phyloP scores from a whole-genome alignment of 1,284 basidiomycete species.

The Apiotrichum brassicae region DNA sequence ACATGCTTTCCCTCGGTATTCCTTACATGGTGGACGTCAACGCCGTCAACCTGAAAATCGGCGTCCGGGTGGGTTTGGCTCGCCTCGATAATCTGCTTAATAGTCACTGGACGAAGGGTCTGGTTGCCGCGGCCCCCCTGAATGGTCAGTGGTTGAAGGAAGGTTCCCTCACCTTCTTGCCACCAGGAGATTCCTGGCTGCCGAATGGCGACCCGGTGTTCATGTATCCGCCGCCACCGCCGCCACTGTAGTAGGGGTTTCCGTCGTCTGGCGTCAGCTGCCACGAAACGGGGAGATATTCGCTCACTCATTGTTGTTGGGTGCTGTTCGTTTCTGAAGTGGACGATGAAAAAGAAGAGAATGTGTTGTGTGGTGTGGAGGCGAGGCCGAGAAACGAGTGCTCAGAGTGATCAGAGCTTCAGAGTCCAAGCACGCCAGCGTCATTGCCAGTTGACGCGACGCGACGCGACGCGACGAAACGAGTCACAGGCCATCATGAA shows the following conservation, averaged over 20 bases:
- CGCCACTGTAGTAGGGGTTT: constrained; percentile 42
- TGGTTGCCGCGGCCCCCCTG: constrained; percentile 48
- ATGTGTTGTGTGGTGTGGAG: no score
- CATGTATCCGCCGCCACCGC: constrained; percentile 29
- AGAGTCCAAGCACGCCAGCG: no score
- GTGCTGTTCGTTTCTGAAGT: not conserved
- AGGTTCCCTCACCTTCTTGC: constrained; percentile 26
- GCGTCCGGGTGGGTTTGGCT: constrained; percentile 79
- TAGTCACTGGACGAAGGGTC: constrained; percentile 76
- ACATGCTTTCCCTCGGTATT: not conserved
- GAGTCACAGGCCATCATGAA: no score
- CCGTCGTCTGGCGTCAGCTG: constrained; percentile 25
- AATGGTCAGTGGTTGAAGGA: not conserved
- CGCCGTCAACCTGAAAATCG: constrained; percentile 75
- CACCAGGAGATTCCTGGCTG: constrained; percentile 36
- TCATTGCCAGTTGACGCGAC: no score
- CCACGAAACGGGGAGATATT: rapidly evolving
- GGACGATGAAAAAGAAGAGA: no score
- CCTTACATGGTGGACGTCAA: constrained; percentile 56
- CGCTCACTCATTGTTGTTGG: constrained; percentile 11
- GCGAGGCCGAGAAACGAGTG: no score
- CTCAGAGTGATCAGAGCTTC: no score
- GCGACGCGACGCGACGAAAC: no score
- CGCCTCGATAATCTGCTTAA: constrained; percentile 71
- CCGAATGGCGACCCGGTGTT: constrained; percentile 35